Evolutionary conservation across 2,329 filamentous ascomycete genomes (phyloP), one percentile per base, ranked within the genome.

Genomic region (Aspergillus arachidicola): DNA sequence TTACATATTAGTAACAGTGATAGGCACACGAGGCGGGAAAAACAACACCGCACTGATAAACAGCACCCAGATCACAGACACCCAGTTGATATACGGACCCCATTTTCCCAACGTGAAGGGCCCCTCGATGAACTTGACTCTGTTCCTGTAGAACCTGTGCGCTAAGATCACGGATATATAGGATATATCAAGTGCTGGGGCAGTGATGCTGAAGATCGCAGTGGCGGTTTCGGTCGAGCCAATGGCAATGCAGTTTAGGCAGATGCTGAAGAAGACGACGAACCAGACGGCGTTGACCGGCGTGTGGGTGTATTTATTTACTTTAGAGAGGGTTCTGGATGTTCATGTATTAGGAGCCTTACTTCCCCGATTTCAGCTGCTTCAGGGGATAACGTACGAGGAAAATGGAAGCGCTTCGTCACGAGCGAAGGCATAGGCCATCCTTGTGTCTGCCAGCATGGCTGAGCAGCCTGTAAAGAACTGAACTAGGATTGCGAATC

Each of bases 211-310:
- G 72, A 85, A 85, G 57, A 85, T 84, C 1, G 82, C 81, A 0
- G 80, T 79, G 41, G 78, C 78, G 3, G 79, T 80, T 66, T 80
- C 68, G 6, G 78, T 80, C 11, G 78, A 80, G 28, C 78, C 79
- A 50, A 81, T 79, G 41, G 78, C 79, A 63, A 81, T 80, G 66
- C 77, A 85, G 70, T 83, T 85, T 56, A 86, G 80, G 62, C 79
- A 68, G 57, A 78, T 71, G 66, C 85, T 87, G 73, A 87, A 87
- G 64, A 82, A 69, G 2, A 89, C 86, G 51, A 89, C 85, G 56
- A 89, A 83, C 87, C 87, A 89, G 60, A 89, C 87, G 2, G 86
- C 83, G 64, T 89, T 85, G 60, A 89, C 79, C 0, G 87, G 87
- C 0, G 87, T 89, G 16, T 84, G 78, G 0, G 87, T 89, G 56